Percentiles rank a stretch among this genome's conserved stretches.
Conservation (phyloP, 2,329 filamentous ascomycete species). For the Hypoxylon sp. region DNA sequence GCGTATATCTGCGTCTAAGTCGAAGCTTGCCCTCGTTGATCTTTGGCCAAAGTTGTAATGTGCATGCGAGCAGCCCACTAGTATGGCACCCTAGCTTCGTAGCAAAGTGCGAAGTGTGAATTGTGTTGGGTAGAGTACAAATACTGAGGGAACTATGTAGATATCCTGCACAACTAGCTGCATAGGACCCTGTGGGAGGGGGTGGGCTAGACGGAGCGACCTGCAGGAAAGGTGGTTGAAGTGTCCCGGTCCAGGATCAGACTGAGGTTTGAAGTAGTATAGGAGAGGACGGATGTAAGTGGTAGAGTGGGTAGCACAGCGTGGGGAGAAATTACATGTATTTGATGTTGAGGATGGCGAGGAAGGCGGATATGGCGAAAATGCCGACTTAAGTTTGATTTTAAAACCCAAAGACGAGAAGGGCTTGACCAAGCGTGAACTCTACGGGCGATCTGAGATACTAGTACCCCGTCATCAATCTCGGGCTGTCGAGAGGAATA, state of each 20-base stretch:
- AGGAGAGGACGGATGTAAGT: constrained; percentile 20
- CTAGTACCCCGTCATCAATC: constrained; percentile 17
- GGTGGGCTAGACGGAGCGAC: constrained; percentile 39
- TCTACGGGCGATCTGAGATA: constrained; percentile 31
- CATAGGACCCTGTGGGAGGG: constrained; percentile 38
- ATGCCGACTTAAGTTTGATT: constrained; percentile 14
- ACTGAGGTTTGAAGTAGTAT: constrained; percentile 36
- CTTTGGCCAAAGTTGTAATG: constrained; percentile 42
- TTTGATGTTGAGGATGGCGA: too few species aligned
- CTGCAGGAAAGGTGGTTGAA: constrained; percentile 40
- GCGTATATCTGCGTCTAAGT: constrained; percentile 34
- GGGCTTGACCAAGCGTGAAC: constrained; percentile 12
- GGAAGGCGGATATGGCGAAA: constrained; percentile 1
- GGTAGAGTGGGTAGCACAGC: constrained; percentile 29
- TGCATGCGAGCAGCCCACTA: constrained; percentile 42
- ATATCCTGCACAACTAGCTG: constrained; percentile 35
- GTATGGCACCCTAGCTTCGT: constrained; percentile 35
- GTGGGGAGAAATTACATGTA: constrained; percentile 24
- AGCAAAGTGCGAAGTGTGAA: constrained; percentile 27
- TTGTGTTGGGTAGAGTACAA: constrained; percentile 32
- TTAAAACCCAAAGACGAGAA: constrained; percentile 16
- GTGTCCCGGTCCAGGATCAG: constrained; percentile 41
- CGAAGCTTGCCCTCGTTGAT: constrained; percentile 39
- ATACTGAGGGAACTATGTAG: constrained; percentile 9
- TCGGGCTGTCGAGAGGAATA: constrained; percentile 33